A percentile compares a stretch with the other conserved stretches of the same genome.
Conservation (phyloP, 306 rosid species). For the Senna siamea region DNA sequence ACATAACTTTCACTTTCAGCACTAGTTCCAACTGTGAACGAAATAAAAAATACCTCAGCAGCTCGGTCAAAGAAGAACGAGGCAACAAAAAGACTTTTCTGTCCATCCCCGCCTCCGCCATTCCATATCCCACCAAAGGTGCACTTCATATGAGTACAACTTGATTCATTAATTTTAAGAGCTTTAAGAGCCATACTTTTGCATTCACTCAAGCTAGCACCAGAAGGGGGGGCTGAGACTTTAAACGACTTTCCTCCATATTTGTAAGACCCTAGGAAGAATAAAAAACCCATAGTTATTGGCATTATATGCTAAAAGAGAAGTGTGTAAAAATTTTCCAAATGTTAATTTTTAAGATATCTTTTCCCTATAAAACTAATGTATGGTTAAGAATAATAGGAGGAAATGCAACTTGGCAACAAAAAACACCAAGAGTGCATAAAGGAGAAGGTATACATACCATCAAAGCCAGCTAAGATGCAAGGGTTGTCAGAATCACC, state of each 20-base stretch:
- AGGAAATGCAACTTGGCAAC: slow-evolving; percentile 17
- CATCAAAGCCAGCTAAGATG: slow-evolving; percentile 75
- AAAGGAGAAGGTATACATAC: slow-evolving; percentile 53
- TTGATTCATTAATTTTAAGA: slow-evolving; percentile 73
- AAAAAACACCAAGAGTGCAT: slow-evolving; percentile 15
- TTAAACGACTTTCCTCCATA: slow-evolving; percentile 76
- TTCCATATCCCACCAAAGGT: slow-evolving; percentile 98
- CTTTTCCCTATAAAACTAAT: slow-evolving; percentile 8
- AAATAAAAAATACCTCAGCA: slow-evolving; percentile 70
- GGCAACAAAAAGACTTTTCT: slow-evolving; percentile 86
- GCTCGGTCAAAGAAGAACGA: slow-evolving; percentile 99
- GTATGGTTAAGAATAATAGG: slow-evolving; percentile 25
- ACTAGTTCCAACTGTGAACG: slow-evolving; percentile 19
- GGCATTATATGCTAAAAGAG: slow-evolving; percentile 24
- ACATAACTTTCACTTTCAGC: background rate
- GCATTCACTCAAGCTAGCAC: slow-evolving; percentile 80
- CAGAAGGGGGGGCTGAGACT: slow-evolving; percentile 68
- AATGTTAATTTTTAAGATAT: background rate
- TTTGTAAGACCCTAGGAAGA: slow-evolving; percentile 59
- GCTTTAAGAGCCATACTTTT: slow-evolving; percentile 66
- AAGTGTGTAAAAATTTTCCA: background rate
- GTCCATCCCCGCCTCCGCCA: slow-evolving; percentile 99
- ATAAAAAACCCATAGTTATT: slow-evolving; percentile 3
- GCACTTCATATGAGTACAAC: slow-evolving; percentile 91
- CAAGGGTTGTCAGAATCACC: slow-evolving; percentile 80